Conservation (phyloP, 345 rosid species). For the Populus euphratica region DNA sequence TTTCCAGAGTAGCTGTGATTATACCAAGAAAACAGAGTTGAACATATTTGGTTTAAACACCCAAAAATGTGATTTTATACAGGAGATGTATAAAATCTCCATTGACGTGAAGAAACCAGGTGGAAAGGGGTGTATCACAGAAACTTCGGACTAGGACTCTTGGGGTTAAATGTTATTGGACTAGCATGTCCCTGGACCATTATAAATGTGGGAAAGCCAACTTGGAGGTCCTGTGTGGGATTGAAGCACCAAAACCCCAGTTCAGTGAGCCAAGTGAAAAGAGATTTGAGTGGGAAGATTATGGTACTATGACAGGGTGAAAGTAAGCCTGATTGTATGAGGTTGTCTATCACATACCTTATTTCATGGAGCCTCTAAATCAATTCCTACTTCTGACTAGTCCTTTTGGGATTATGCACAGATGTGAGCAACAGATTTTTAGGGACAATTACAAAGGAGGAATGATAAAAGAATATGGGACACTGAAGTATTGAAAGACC, state of each 20-base stretch:
- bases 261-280: background rate
- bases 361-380: background rate
- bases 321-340: background rate
- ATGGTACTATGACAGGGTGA: background rate
- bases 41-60: background rate
- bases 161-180: background rate
- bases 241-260: background rate
- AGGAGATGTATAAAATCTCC: background rate
- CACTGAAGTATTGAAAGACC: background rate
- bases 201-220: background rate
- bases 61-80: background rate
- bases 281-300: background rate
- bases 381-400: background rate
- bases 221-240: background rate
- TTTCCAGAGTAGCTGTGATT: slow-evolving; percentile 68
- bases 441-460: background rate
- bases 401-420: background rate
- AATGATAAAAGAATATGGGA: background rate
- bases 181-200: background rate
- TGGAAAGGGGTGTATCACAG: background rate
- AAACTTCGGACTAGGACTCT: background rate
- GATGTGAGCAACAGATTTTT: background rate
- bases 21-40: background rate
- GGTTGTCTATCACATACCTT: background rate
- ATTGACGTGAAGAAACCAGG: background rate